Base-by-base conservation (phyloP, 768 basidiomycete genomes). In the Phanerodontia chrysosporium region DNA sequence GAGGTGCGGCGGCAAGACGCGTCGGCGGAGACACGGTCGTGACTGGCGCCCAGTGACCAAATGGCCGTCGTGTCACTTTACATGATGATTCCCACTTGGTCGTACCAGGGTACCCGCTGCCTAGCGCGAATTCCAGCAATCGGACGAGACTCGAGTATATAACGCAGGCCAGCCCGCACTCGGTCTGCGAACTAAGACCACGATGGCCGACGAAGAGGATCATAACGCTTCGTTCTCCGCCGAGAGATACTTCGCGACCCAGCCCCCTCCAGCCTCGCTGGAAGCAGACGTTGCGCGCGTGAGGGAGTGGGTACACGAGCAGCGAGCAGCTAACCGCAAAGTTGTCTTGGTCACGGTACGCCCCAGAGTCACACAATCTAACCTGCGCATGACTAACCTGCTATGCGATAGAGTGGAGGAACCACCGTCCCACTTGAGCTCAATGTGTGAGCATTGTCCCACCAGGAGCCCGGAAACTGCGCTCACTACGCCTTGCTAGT, bases 361-460 rank as follows among this genome's bases (percentile, higher is more conserved):
- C 74, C 49, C 29, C 29, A 42, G 10, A n/a, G n/a, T n/a, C n/a
- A n/a, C 8, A 18, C 39, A 4, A 25, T 27, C 46, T 14, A 6
- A 48, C 16, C 18, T 49, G 52, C 25, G 13, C 30, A 58, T 35
- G 22, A 25, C 12, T 39, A 67, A 60, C 45, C 56, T 51, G 1
- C 44, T 53, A 29, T 39, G 27, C 42, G 28, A 42, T 66, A 98
- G 97, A 98, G 95, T 71, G 97, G 96, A 57, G 96, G 97, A 60
- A 99, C 97, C 18, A 98, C 95, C 1, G 96, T 98, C 7, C 96
- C 96, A 2, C 76, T 99, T 59, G 97, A 99, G 78, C 90, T 95
- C 79, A 98, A 98, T 69, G 95, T 98, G 97, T 98, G 81, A 86
- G 95, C 79, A 55, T 28, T 21, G 22, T 53, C 49, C 39, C 24